Conservation (phyloP, 2,329 filamentous ascomycete species). For the Ophiostoma himal-ulmi region DNA sequence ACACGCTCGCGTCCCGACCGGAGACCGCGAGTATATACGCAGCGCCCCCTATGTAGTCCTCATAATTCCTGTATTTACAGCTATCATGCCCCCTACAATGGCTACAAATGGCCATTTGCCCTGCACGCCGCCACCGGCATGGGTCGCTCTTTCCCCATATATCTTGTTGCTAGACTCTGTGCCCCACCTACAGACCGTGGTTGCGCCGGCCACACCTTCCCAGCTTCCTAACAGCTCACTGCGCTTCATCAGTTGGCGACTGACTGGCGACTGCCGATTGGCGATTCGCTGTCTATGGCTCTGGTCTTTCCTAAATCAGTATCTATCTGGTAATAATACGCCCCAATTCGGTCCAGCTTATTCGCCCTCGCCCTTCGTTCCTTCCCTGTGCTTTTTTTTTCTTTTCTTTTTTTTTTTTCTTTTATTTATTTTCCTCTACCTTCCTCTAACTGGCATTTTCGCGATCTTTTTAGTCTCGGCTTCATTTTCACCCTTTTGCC, state of each 20-base stretch:
- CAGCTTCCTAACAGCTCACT: neutral
- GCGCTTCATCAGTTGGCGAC: neutral
- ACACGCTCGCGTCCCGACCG: neutral
- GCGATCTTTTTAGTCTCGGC: neutral
- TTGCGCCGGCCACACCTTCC: constrained; percentile 13
- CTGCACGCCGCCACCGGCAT: constrained; percentile 8
- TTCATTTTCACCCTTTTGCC: neutral
- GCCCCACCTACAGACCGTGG: constrained; percentile 11
- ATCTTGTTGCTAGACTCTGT: neutral
- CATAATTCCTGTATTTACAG: neutral
- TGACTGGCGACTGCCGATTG: neutral
- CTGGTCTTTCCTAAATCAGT: neutral
- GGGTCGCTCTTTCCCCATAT: constrained; percentile 9
- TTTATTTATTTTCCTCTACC: neutral
- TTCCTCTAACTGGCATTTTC: neutral
- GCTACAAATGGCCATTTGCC: neutral
- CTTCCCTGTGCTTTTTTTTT: neutral
- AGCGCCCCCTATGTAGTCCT: neutral
- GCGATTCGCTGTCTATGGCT: neutral
- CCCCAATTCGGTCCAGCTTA: constrained; percentile 1
- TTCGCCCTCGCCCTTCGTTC: neutral
- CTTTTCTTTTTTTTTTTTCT: neutral
- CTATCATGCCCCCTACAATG: neutral
- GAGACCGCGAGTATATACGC: constrained; percentile 3
- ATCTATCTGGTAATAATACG: too few species aligned